Evolutionary conservation across 495 filamentous ascomycete species (phyloP), one percentile per base, ranked within the genome.

Genomic region (Staphylotrichum longicolle): DNA sequence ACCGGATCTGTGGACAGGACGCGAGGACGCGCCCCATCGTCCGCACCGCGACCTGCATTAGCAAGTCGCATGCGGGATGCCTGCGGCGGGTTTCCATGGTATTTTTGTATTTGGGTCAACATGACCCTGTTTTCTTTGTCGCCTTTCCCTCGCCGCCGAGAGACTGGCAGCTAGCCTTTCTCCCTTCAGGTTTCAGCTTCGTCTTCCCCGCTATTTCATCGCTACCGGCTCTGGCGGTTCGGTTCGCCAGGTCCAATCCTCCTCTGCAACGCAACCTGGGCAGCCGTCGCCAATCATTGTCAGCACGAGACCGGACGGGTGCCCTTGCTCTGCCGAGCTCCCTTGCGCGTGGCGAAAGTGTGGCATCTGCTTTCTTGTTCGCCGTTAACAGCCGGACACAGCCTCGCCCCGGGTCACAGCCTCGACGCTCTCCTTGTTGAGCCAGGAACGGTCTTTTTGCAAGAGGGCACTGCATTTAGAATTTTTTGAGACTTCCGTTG

Each of bases 351-450:
- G 65, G 65, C 68, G 42, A 70, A 66, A 58, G 34, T 54, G 41
- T 11, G 15, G 40, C 49, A 63, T 45, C 42, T 54, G 35, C 37
- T 44, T 37, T 41, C 20, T 54, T 41, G 66, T 68, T 68, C 63
- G 66, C 69, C 66, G 68, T 69, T 51, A 58, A 58, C 62, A 71
- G 60, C 66, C 60, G 64, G 37, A 46, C 59, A 63, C 62, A 62
- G 68, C 63, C 66, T 66, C 62, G 61, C 58, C 37, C 47, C 35
- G 59, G 49, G 52, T 49, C 51, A 30, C 58, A 64, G 58, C 63
- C 58, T 64, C 46, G 57, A 54, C 6, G 5, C 32, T 48, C 11
- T 27, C 37, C 41, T 53, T 7, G 33, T 45, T 61, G 46, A 44
- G 20, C 48, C 37, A 37, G 42, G 48, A 58, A 35, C 54, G 32